phyloP scores from a whole-genome alignment of 306 rosid species.

The Gynostemma pentaphyllum region DNA sequence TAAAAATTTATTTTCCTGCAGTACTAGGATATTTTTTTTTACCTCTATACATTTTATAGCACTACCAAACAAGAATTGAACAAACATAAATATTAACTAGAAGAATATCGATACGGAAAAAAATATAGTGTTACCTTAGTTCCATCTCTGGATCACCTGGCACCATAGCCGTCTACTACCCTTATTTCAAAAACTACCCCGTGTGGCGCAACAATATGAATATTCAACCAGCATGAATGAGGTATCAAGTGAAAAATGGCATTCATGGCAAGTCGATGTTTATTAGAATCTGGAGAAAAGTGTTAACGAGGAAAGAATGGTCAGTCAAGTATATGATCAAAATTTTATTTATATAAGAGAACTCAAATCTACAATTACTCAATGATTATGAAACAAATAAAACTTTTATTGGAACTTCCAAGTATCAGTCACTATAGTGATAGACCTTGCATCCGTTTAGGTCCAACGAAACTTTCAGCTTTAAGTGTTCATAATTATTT shows the following conservation, averaged over 20 bases:
- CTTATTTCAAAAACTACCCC: constrained; percentile 68
- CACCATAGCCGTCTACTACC: constrained; percentile 61
- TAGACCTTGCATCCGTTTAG: neutral
- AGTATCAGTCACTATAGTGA: neutral
- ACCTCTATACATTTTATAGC: neutral
- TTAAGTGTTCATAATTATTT: neutral
- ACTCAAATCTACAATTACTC: neutral
- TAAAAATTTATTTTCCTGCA: too few species aligned
- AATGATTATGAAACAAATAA: neutral
- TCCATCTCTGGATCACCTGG: constrained; percentile 69
- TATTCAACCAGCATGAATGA: constrained; percentile 64
- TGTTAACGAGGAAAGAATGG: neutral
- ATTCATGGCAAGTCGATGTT: constrained; percentile 44
- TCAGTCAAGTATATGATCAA: neutral
- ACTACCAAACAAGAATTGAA: neutral
- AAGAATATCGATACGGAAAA: neutral
- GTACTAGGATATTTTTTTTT: neutral
- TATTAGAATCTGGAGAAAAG: constrained; percentile 38
- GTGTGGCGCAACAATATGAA: constrained; percentile 54
- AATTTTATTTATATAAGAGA: neutral
- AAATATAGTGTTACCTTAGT: constrained; percentile 35
- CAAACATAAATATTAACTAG: neutral
- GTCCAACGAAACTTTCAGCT: neutral
- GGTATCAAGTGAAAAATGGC: constrained; percentile 30
- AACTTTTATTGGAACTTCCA: neutral